These are phyloP conservation scores for Serendipita sp. DNA, from an alignment of 768 basidiomycete genomes.

Conservation along the genomic window DNA sequence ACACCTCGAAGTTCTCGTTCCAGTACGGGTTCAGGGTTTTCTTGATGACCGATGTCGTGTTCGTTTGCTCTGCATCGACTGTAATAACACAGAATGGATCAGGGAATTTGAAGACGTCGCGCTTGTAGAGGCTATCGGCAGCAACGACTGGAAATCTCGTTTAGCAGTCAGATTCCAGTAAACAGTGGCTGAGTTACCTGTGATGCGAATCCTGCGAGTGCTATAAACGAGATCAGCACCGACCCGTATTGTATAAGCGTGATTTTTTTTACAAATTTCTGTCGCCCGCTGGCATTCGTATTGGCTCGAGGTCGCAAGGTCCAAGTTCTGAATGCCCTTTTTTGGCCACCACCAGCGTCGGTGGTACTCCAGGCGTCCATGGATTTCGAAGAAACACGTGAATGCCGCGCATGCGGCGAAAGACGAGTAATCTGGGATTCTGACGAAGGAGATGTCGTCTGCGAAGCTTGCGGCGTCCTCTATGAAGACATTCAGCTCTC, in stretches of 20 bases:
- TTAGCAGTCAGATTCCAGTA: background rate
- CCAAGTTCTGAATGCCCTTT: background rate
- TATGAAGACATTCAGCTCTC: background rate
- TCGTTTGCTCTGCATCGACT: slow-evolving; percentile 70
- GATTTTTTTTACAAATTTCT: slow-evolving; percentile 4
- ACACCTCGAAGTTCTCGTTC: slow-evolving; percentile 81
- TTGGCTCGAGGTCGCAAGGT: background rate
- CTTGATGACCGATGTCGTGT: slow-evolving; percentile 56
- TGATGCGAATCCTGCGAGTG: background rate
- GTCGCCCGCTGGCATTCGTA: background rate
- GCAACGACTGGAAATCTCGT: slow-evolving; percentile 41
- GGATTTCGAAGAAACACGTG: background rate
- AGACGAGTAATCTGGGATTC: background rate
- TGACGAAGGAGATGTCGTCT: background rate
- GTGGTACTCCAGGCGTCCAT: background rate
- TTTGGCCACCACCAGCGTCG: background rate
- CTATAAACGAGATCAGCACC: background rate
- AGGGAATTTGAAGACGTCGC: slow-evolving; percentile 64
- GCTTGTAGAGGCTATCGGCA: slow-evolving; percentile 56
- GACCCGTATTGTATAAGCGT: background rate
- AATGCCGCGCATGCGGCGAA: background rate
- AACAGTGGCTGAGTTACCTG: background rate
- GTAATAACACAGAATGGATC: slow-evolving; percentile 83
- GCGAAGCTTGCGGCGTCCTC: background rate
- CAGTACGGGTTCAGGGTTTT: slow-evolving; percentile 56